A percentile compares a stretch with the other conserved stretches of the same genome.
Conservation (phyloP, 441 rosid species). For the Codiaeum variegatum region DNA sequence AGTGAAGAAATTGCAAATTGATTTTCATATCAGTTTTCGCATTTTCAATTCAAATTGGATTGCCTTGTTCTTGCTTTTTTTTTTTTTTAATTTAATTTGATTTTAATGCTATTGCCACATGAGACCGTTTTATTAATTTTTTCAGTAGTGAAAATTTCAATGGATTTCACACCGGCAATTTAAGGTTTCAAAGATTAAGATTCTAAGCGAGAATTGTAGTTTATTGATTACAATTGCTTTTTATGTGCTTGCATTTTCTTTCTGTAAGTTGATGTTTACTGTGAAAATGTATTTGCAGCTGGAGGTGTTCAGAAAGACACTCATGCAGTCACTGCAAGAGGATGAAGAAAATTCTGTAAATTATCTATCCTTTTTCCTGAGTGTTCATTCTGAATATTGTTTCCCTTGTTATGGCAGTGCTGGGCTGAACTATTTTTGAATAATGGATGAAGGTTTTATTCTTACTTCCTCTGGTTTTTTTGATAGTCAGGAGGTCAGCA, state of each 20-base stretch:
- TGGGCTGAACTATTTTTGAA: background rate
- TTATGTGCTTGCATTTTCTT: background rate
- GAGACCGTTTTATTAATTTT: background rate
- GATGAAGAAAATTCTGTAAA: slow-evolving; percentile 62
- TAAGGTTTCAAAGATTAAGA: background rate
- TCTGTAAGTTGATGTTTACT: background rate
- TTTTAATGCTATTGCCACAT: background rate
- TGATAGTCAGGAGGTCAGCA: slow-evolving; percentile 51
- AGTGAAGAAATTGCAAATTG: background rate
- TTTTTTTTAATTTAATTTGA: background rate
- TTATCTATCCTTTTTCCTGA: background rate
- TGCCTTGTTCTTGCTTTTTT: background rate
- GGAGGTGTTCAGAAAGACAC: slow-evolving; percentile 81
- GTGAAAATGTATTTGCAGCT: slow-evolving; percentile 43
- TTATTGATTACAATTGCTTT: no score
- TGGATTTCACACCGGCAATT: background rate
- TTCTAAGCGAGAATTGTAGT: no score
- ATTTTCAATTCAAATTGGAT: background rate
- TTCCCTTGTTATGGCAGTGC: background rate
- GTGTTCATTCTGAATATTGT: background rate
- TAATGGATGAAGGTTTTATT: background rate
- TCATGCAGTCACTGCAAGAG: slow-evolving; percentile 79
- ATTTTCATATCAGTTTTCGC: background rate
- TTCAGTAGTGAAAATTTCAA: background rate
- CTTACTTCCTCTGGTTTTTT: slow-evolving; percentile 18